phyloP scores from a whole-genome alignment of 2,329 filamentous ascomycete genomes.

The Graphiopsis chlorocephala region DNA sequence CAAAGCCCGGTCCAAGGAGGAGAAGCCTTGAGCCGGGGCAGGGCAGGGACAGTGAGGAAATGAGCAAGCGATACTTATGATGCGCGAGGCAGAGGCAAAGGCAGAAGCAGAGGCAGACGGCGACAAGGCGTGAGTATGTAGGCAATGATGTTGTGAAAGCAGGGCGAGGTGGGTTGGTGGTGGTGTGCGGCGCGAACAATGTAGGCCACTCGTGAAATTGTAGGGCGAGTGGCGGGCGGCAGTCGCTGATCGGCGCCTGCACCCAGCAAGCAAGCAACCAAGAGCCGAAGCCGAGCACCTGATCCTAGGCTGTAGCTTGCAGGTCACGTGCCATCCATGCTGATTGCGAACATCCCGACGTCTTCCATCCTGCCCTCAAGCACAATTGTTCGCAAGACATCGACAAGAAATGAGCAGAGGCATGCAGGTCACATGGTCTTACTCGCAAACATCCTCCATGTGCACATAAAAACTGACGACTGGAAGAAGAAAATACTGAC shows the following conservation, averaged over 20 bases:
- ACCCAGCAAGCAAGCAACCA: neutral
- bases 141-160: neutral
- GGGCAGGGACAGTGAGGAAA: conserved; percentile 3
- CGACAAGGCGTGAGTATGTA: neutral
- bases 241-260: neutral
- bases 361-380: no score
- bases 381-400: no score
- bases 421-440: no score
- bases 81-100: conserved; percentile 9
- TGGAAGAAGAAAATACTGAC: no score
- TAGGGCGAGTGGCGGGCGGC: conserved; percentile 8
- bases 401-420: no score
- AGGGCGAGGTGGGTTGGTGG: neutral
- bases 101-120: neutral
- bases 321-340: no score
- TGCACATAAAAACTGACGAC: no score
- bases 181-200: neutral
- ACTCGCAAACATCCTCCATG: no score
- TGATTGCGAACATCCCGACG: no score
- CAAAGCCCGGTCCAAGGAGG: neutral
- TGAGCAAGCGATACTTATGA: conserved; percentile 14
- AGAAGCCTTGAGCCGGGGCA: neutral
- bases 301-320: no score
- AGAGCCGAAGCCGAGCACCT: neutral
- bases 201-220: conserved; percentile 7